These are phyloP conservation scores for Przewalskia tangutica DNA, from an alignment of 257 asterid species.

Conservation along the genomic window DNA sequence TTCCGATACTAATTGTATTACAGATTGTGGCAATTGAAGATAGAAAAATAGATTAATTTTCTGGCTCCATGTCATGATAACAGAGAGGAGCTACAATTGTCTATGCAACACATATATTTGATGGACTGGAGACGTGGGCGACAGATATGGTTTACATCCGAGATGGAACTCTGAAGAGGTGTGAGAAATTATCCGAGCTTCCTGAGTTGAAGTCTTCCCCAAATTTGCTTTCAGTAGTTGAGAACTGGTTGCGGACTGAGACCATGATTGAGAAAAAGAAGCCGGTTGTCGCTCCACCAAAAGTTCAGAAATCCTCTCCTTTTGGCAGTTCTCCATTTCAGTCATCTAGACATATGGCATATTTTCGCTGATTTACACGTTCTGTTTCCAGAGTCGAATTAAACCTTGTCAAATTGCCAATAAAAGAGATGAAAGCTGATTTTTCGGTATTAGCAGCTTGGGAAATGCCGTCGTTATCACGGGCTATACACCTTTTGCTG, in stretches of 20 bases:
- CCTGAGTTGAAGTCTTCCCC: slow-evolving; percentile 44
- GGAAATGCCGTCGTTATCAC: not conserved
- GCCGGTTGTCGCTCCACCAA: slow-evolving; percentile 21
- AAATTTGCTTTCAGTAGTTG: slow-evolving; percentile 81
- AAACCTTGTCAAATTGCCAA: not conserved
- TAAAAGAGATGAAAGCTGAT: not conserved
- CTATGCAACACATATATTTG: slow-evolving; percentile 90
- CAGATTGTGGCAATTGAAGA: not conserved
- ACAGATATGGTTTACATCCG: slow-evolving; percentile 79
- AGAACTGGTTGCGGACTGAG: slow-evolving; percentile 79
- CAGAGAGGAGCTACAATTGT: slow-evolving; percentile 95
- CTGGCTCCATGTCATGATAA: slow-evolving; percentile 6
- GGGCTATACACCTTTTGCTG: slow-evolving; percentile 5
- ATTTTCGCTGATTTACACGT: slow-evolving; percentile 46
- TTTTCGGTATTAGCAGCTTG: not conserved
- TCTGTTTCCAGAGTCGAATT: slow-evolving; percentile 10
- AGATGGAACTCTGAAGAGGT: slow-evolving; percentile 67
- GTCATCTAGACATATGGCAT: slow-evolving; percentile 89
- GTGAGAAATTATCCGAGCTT: slow-evolving; percentile 59
- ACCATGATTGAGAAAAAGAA: slow-evolving; percentile 66
- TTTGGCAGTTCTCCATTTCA: slow-evolving; percentile 63
- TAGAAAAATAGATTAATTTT: not conserved
- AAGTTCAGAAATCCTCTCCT: slow-evolving; percentile 43
- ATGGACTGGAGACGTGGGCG: slow-evolving; percentile 96
- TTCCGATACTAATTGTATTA: not conserved